Percentiles rank a stretch among this genome's conserved stretches.
These are phyloP conservation scores for Aspergillus sp. DNA, from an alignment of 2,329 filamentous ascomycete species.

Conservation along the genomic window DNA sequence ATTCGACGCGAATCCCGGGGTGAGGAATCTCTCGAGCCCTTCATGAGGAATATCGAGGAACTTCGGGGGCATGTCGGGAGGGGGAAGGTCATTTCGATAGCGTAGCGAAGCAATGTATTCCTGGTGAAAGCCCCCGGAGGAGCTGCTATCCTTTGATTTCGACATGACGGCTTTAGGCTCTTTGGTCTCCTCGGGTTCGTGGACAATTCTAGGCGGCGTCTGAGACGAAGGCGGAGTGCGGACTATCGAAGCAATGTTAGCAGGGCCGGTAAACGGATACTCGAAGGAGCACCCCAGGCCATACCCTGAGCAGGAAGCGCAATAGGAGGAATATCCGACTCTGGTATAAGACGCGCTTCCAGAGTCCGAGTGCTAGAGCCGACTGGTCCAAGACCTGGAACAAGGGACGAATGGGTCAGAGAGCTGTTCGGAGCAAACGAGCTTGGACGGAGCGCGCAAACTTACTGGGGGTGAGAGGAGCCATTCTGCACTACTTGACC, in stretches of 20 bases:
- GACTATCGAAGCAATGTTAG: slow-evolving; percentile 19
- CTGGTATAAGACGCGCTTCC: slow-evolving; percentile 9
- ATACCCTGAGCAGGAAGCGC: slow-evolving; percentile 20
- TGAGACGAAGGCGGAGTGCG: slow-evolving; percentile 14
- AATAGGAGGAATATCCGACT: slow-evolving; percentile 20
- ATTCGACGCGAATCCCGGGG: slow-evolving; percentile 84
- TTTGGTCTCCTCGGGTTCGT: background rate
- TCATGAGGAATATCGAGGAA: slow-evolving; percentile 96
- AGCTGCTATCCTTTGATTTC: slow-evolving; percentile 44
- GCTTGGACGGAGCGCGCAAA: slow-evolving; percentile 19
- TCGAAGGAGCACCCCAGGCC: slow-evolving; percentile 11
- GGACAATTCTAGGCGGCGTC: background rate
- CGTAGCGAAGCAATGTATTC: slow-evolving; percentile 96
- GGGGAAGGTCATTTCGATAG: slow-evolving; percentile 93
- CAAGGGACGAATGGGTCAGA: slow-evolving; percentile 11
- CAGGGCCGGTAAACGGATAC: background rate
- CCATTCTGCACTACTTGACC: slow-evolving; percentile 36
- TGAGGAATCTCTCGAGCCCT: slow-evolving; percentile 87
- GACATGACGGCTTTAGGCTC: slow-evolving; percentile 35
- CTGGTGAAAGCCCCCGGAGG: slow-evolving; percentile 68
- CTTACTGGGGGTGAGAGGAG: slow-evolving; percentile 25
- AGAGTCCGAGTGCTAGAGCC: slow-evolving; percentile 10
- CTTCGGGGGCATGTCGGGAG: slow-evolving; percentile 92
- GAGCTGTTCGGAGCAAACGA: slow-evolving; percentile 10
- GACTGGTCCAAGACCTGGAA: slow-evolving; percentile 18